Base-by-base conservation (phyloP, 176 grass and related monocot species). In the Tuctoria greenei region DNA sequence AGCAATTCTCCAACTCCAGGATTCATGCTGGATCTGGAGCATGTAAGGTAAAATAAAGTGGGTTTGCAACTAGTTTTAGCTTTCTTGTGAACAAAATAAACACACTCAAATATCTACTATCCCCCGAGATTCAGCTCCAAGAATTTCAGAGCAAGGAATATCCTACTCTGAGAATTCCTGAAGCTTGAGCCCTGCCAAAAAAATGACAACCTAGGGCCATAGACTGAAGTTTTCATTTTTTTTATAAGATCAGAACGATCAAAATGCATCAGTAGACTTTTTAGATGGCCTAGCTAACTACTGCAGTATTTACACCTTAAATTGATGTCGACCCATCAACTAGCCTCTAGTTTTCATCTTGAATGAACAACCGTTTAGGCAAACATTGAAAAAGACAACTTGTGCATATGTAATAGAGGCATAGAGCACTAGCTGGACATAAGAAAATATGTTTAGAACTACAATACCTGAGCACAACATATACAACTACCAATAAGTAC, bases 401-500 rank as follows among this genome's bases (percentile, higher is more conserved):
- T 23, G 20, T 8, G 58, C 49, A 55, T 2, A 66, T 16, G 45
- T 45, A 45, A 45, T 45, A 45, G 45, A 16, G 45, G 13, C 13
- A 45, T 45, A 45, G 45, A 16, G 2, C 14, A 57, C 9, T 67
- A 10, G 31, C 18, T 79, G 6, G 5, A 25, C 12, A 51, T 42
- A 8, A 78, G 26, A 41, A 47, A 21, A 47, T 24, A 52, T 28
- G 21, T 76, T 71, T 58, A 60, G 20, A 82, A n/a, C 20, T 39
- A 68, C 15, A 4, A 46, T 40, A 37, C 25, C 5, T 5, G 27
- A 64, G 50, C 80, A 75, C 23, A 21, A 75, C 8, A 56, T 28
- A 66, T 66, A 16, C 20, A 36, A 76, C 7, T 20, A 57, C 13
- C 25, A 7, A 71, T 7, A 27, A 61, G 14, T 40, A 18, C 41